A percentile compares a stretch with the other conserved stretches of the same genome.
Conservation (phyloP, 78 protist species). For the Dictyostelium purpureum region DNA sequence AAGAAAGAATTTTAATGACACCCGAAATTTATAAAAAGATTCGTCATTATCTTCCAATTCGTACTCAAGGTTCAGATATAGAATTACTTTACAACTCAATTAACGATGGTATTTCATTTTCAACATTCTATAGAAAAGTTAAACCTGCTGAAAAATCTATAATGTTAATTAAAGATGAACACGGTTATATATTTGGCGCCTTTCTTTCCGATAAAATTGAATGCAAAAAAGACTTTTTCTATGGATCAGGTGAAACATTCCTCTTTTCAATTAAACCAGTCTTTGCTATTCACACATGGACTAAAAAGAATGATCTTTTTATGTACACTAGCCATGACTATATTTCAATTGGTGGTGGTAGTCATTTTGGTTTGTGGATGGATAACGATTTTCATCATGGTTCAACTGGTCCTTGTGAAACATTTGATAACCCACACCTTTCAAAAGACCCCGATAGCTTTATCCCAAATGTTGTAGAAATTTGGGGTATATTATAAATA, state of each 20-base stretch:
- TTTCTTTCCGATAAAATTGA: constrained; percentile 12
- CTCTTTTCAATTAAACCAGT: constrained; percentile 34
- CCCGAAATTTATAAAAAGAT: constrained; percentile 49
- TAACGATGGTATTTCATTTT: constrained; percentile 58
- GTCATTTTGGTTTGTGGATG: constrained; percentile 57
- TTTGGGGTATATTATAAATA: constrained; percentile 27
- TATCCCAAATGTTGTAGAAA: constrained; percentile 46
- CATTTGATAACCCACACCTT: constrained; percentile 15
- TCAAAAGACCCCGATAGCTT: constrained; percentile 32
- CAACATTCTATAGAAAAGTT: constrained; percentile 25
- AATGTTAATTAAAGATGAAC: constrained; percentile 35
- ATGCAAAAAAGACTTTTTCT: constrained; percentile 4
- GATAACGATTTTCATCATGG: constrained; percentile 47
- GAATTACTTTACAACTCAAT: constrained; percentile 35
- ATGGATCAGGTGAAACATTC: constrained; percentile 71
- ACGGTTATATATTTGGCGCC: constrained; percentile 68
- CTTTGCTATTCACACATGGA: constrained; percentile 38
- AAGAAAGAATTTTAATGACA: constrained; percentile 22
- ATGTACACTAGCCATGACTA: constrained; percentile 2
- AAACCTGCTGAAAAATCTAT: constrained; percentile 10
- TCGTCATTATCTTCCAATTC: constrained; percentile 66
- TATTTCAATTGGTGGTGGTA: constrained; percentile 61
- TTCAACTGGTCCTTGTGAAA: constrained; percentile 60
- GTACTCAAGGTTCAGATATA: constrained; percentile 34
- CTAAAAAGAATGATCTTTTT: constrained; percentile 58